Evolutionary conservation across 2,329 filamentous ascomycete genomes (phyloP).

Genomic region (Venturia pyrina): DNA sequence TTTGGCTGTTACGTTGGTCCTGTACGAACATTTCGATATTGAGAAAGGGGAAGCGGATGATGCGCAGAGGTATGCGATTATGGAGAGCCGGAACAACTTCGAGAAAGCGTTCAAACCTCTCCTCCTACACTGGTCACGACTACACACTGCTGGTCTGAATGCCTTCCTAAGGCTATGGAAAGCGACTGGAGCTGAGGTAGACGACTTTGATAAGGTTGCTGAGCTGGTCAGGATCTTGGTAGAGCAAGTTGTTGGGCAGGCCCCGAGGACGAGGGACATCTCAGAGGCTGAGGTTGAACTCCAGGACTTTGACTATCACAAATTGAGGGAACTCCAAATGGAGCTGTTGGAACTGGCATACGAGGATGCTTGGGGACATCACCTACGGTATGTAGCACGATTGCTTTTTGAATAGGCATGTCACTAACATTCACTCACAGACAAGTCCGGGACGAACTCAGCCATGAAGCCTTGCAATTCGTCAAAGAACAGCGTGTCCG

Average conservation of each 20-base stretch:
- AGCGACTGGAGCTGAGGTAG: constrained; percentile 68
- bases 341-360: constrained; percentile 82
- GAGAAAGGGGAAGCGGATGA: constrained; percentile 76
- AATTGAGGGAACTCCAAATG: constrained; percentile 83
- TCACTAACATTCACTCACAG: constrained; percentile 18
- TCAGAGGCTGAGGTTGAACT: constrained; percentile 84
- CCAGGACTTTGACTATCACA: constrained; percentile 67
- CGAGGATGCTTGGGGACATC: constrained; percentile 87
- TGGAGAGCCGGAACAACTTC: constrained; percentile 67
- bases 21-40: constrained; percentile 95
- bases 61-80: constrained; percentile 59
- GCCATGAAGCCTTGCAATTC: constrained; percentile 86
- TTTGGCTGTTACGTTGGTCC: constrained; percentile 71
- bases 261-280: constrained; percentile 71
- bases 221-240: constrained; percentile 84
- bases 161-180: constrained; percentile 93
- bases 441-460: constrained; percentile 84
- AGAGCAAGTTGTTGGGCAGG: constrained; percentile 78
- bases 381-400: constrained; percentile 47
- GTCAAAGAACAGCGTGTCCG: constrained; percentile 94
- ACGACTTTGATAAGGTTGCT: constrained; percentile 87
- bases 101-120: constrained; percentile 82
- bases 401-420: not conserved
- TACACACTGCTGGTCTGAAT: constrained; percentile 78
- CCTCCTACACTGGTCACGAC: constrained; percentile 81